Evolutionary conservation across 1,139 yeast genomes (phyloP).

Genomic region (Sugiyamaella pinicola): DNA sequence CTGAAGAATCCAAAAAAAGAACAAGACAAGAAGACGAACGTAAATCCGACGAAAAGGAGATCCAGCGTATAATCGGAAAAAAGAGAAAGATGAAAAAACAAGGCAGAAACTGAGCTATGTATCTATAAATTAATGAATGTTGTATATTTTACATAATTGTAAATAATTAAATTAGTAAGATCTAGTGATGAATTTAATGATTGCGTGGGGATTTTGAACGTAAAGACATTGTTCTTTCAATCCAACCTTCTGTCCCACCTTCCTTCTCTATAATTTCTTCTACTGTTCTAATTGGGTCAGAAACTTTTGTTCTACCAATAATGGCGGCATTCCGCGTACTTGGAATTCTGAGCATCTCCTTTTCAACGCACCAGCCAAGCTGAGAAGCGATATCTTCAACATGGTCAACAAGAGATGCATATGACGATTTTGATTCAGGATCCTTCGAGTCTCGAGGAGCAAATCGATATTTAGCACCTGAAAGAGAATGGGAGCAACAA

Average conservation of each 20-base stretch:
- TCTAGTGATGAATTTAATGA: slow-evolving; percentile 34
- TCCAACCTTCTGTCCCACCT: slow-evolving; percentile 93
- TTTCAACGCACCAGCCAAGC: slow-evolving; percentile 83
- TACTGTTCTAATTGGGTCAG: slow-evolving; percentile 37
- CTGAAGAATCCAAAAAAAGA: slow-evolving; percentile 34
- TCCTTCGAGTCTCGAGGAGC: slow-evolving; percentile 43
- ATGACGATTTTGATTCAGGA: slow-evolving; percentile 55
- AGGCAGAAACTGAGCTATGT: slow-evolving; percentile 2
- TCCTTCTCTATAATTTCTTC: slow-evolving; percentile 59
- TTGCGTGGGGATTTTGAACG: slow-evolving; percentile 42
- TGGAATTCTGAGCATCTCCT: slow-evolving; percentile 89
- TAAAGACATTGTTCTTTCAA: slow-evolving; percentile 50
- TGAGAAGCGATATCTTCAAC: slow-evolving; percentile 66
- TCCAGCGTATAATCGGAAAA: slow-evolving; percentile 35
- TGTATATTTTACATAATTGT: slow-evolving; percentile 5
- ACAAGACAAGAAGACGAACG: slow-evolving; percentile 47
- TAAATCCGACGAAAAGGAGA: slow-evolving; percentile 22
- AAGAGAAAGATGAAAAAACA: slow-evolving; percentile 36
- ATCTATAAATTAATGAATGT: no score
- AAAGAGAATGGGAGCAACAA: slow-evolving; percentile 87
- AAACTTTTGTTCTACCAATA: slow-evolving; percentile 57
- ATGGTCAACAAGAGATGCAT: slow-evolving; percentile 83
- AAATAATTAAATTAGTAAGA: slow-evolving; percentile 20
- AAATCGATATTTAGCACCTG: slow-evolving; percentile 74
- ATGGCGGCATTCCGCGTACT: slow-evolving; percentile 93